These are phyloP conservation scores for Globisporangium solare DNA, from an alignment of 352 stramenopile genomes.

Conservation along the genomic window DNA sequence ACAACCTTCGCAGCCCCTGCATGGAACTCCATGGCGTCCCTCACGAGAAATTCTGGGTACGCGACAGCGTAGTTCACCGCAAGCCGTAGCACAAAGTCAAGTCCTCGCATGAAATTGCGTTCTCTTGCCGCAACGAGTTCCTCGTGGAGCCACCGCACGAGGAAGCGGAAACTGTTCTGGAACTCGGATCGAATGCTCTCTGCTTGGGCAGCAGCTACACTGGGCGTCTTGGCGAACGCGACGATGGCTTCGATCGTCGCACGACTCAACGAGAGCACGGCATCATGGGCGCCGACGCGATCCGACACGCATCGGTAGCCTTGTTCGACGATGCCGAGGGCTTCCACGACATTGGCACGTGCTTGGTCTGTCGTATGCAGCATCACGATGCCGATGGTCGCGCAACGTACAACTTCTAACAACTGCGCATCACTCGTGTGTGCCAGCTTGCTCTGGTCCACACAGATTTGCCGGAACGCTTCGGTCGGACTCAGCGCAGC, in stretches of 20 bases:
- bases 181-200: constrained; percentile 22
- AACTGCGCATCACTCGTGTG: constrained; percentile 25
- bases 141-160: constrained; percentile 38
- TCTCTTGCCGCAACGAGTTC: constrained; percentile 25
- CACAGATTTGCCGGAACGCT: constrained; percentile 32
- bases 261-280: constrained; percentile 30
- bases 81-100: constrained; percentile 39
- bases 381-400: constrained; percentile 45
- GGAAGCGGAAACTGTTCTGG: constrained; percentile 23
- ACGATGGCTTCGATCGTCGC: constrained; percentile 37
- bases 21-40: constrained; percentile 33
- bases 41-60: constrained; percentile 26
- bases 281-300: constrained; percentile 21
- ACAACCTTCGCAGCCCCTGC: constrained; percentile 21
- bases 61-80: constrained; percentile 26
- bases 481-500: constrained; percentile 40
- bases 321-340: constrained; percentile 30
- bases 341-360: constrained; percentile 28
- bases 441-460: constrained; percentile 24
- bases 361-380: constrained; percentile 41
- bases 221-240: constrained; percentile 30
- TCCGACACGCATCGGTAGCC: constrained; percentile 21
- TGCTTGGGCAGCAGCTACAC: constrained; percentile 1
- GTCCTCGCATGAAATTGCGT: constrained; percentile 2
- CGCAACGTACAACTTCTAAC: constrained; percentile 32